These are phyloP conservation scores for Ganoderma meredithae DNA, from an alignment of 1,284 basidiomycete species.

Conservation along the genomic window DNA sequence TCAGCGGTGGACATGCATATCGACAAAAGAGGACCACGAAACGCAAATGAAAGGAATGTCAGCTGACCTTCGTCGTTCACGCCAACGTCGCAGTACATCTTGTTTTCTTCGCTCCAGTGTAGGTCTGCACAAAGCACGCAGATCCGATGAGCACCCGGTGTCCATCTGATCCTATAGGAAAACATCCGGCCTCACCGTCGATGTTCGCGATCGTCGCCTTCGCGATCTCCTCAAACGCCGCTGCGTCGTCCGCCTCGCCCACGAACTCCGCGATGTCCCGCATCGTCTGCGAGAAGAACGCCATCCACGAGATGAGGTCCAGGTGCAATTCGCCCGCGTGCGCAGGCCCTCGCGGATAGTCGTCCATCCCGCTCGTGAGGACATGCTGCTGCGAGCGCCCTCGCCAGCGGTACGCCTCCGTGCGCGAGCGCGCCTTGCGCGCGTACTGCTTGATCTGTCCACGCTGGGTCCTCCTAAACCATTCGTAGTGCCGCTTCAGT, in stretches of 20 bases:
- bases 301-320: constrained; percentile 96
- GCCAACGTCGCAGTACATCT: constrained; percentile 93
- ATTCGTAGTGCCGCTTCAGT: constrained; percentile 90
- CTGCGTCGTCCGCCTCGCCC: constrained; percentile 82
- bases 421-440: constrained; percentile 81
- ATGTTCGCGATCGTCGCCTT: constrained; percentile 85
- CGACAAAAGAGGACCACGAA: background rate
- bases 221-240: constrained; percentile 80
- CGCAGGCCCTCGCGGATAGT: constrained; percentile 89
- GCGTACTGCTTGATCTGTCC: constrained; percentile 93
- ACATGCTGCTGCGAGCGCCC: constrained; percentile 90
- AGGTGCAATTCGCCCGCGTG: constrained; percentile 93
- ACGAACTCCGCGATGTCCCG: constrained; percentile 83
- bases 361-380: constrained; percentile 93
- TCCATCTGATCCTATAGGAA: background rate
- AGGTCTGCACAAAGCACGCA: constrained; percentile 66
- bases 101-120: constrained; percentile 88
- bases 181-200: constrained; percentile 63
- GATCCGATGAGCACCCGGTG: background rate
- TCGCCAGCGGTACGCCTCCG: constrained; percentile 93
- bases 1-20: background rate
- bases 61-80: constrained; percentile 82
- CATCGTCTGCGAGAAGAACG: constrained; percentile 92
- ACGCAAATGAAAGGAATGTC: background rate
- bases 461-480: constrained; percentile 94